Base-by-base conservation (phyloP, 176 grass and related monocot genomes). In the Zoysia japonica region DNA sequence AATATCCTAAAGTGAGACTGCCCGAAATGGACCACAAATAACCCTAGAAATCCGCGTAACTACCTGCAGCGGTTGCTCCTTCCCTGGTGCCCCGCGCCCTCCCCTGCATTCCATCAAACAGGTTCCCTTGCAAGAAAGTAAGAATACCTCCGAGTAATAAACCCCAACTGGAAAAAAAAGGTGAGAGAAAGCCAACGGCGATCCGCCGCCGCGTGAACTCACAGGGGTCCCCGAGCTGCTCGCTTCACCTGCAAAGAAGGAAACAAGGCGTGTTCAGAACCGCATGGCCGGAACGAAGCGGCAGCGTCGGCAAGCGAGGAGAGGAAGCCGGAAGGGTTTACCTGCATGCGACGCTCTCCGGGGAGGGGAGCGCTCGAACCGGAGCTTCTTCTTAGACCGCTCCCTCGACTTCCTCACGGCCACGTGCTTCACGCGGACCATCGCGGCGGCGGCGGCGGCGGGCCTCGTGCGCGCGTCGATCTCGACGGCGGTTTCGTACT, bases 101-200 rank as follows among this genome's bases (percentile, higher is more conserved):
- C 44, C 7, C 71, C 86, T 88, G 86, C 80, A 88, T 79, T 87
- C 44, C 85, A 77, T 68, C 80, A 47, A 87, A 78, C 74, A 78
- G 44, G n/a, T 78, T 28, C 28, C 28, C 28, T 28, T 11, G 71
- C 75, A 54, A 74, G 74, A 41, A 82, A 73, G 56, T 54, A 45
- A 52, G 53, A 14, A 11, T 49, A 42, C 28, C 4, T 17, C 51
- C 51, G 0, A 15, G 9, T 44, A 10, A 76, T 9, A 11, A 28
- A 61, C 1, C 45, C 15, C 20, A 17, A 1, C 3, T 13, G 2
- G n/a, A 17, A 5, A 2, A 1, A 20, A 39, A 51, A 50, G 5
- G 9, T 13, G 28, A 28, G 28, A 28, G 28, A 28, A 28, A 28
- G 28, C 28, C 28, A 41, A 41, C 41, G 7, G 14, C 38, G 35